These are phyloP conservation scores for Acacia melanoxylon DNA, from an alignment of 306 rosid genomes.

Conservation along the genomic window DNA sequence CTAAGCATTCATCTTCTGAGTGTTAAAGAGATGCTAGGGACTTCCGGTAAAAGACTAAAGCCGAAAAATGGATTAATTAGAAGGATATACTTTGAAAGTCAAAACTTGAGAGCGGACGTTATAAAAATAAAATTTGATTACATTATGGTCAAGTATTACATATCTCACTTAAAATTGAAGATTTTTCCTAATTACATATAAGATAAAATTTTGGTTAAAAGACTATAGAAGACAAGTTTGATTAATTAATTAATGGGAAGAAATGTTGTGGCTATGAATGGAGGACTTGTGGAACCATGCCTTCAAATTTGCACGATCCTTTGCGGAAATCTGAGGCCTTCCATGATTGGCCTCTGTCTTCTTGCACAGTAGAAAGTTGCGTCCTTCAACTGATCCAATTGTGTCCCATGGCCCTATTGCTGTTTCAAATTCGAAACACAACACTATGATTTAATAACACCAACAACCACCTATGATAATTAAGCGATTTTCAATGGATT, in stretches of 20 bases:
- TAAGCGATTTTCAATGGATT: too few relatives aligned
- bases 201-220: too few relatives aligned
- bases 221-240: neutral
- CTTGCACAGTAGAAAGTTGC: neutral
- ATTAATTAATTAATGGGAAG: neutral
- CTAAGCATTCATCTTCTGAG: too few relatives aligned
- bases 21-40: too few relatives aligned
- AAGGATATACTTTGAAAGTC: too few relatives aligned
- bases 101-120: too few relatives aligned
- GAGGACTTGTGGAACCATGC: conserved; percentile 60
- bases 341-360: neutral
- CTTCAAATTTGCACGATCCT: conserved; percentile 54
- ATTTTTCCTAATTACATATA: too few relatives aligned
- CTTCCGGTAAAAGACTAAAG: too few relatives aligned
- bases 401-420: neutral
- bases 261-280: conserved; percentile 44
- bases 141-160: too few relatives aligned
- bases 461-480: neutral
- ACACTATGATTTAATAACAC: neutral
- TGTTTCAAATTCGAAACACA: neutral
- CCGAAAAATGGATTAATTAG: too few relatives aligned
- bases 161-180: too few relatives aligned
- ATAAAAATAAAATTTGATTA: too few relatives aligned
- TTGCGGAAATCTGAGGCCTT: neutral
- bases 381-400: neutral